Evolutionary conservation across 2,329 filamentous ascomycete species (phyloP).

Genomic region (Plenodomus lindquistii): DNA sequence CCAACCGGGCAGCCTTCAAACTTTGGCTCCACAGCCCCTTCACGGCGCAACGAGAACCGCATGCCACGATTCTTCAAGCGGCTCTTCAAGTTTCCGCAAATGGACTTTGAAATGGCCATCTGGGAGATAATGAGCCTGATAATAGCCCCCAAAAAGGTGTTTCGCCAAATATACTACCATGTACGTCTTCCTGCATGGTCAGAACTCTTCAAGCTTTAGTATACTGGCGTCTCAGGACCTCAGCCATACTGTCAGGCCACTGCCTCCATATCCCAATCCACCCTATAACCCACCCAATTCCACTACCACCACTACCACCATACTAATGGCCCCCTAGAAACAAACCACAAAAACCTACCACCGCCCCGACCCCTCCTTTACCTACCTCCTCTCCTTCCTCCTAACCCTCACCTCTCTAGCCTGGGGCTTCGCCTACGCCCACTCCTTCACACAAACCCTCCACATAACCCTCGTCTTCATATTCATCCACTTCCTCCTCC

Average conservation of each 20-base stretch:
- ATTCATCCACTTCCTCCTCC: constrained; percentile 63
- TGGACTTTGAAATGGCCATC: constrained; percentile 75
- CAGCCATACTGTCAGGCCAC: too few species aligned
- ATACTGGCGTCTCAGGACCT: too few species aligned
- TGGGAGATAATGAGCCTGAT: constrained; percentile 73
- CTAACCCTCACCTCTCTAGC: constrained; percentile 55
- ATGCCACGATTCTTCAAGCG: constrained; percentile 71
- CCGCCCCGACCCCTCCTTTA: constrained; percentile 70
- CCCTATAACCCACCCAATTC: too few species aligned
- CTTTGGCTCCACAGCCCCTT: constrained; percentile 56
- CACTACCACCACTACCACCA: too few species aligned
- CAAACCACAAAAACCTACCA: constrained; percentile 69
- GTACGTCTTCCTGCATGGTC: constrained; percentile 47
- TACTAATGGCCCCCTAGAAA: too few species aligned
- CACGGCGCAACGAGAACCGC: constrained; percentile 57
- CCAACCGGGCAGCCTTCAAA: constrained; percentile 59
- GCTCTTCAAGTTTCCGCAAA: constrained; percentile 72
- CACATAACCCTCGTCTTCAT: constrained; percentile 54
- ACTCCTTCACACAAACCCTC: constrained; percentile 48
- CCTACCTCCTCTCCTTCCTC: constrained; percentile 70
- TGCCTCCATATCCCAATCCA: too few species aligned
- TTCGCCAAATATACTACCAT: constrained; percentile 72
- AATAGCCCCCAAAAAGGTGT: constrained; percentile 72
- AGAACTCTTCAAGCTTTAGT: too few species aligned
- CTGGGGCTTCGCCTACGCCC: constrained; percentile 63